These are phyloP conservation scores for Pythium phragmitis DNA, from an alignment of 352 stramenopile genomes.

Conservation along the genomic window DNA sequence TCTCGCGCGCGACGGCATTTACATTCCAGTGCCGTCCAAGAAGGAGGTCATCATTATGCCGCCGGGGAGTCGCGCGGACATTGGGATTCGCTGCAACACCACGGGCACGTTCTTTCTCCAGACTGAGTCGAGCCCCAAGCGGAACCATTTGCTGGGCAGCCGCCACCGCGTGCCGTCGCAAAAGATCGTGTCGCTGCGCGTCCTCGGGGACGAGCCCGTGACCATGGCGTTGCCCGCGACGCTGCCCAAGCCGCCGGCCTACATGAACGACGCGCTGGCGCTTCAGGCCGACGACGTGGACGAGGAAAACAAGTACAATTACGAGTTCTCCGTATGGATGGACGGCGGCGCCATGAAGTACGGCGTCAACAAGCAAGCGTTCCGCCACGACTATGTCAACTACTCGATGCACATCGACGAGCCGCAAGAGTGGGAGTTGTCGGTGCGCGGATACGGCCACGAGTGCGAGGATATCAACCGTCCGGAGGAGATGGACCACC, in stretches of 20 bases:
- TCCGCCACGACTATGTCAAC: slow-evolving; percentile 48
- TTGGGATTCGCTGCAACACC: slow-evolving; percentile 49
- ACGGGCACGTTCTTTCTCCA: slow-evolving; percentile 63
- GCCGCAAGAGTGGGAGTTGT: slow-evolving; percentile 66
- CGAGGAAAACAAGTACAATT: slow-evolving; percentile 59
- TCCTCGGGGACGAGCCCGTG: slow-evolving; percentile 32
- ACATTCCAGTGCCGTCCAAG: slow-evolving; percentile 40
- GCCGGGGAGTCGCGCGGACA: slow-evolving; percentile 61
- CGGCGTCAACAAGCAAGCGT: slow-evolving; percentile 62
- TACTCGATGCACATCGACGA: slow-evolving; percentile 71
- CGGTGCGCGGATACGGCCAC: slow-evolving; percentile 50
- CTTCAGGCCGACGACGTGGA: slow-evolving; percentile 14
- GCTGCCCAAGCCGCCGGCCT: slow-evolving; percentile 51
- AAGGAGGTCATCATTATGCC: slow-evolving; percentile 61
- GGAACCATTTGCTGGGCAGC: slow-evolving; percentile 59
- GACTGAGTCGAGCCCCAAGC: slow-evolving; percentile 54
- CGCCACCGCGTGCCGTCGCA: slow-evolving; percentile 75
- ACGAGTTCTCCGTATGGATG: slow-evolving; percentile 79
- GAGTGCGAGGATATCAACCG: slow-evolving; percentile 38
- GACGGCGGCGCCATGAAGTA: slow-evolving; percentile 40
- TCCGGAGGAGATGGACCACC: slow-evolving; percentile 20
- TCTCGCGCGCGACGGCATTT: slow-evolving; percentile 72
- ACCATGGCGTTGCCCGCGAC: slow-evolving; percentile 35
- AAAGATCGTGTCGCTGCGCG: slow-evolving; percentile 52
- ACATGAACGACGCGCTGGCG: slow-evolving; percentile 47